Evolutionary conservation across 495 filamentous ascomycete species (phyloP), one percentile per base, ranked within the genome.

Genomic region (Penicillium macrosclerotiorum): DNA sequence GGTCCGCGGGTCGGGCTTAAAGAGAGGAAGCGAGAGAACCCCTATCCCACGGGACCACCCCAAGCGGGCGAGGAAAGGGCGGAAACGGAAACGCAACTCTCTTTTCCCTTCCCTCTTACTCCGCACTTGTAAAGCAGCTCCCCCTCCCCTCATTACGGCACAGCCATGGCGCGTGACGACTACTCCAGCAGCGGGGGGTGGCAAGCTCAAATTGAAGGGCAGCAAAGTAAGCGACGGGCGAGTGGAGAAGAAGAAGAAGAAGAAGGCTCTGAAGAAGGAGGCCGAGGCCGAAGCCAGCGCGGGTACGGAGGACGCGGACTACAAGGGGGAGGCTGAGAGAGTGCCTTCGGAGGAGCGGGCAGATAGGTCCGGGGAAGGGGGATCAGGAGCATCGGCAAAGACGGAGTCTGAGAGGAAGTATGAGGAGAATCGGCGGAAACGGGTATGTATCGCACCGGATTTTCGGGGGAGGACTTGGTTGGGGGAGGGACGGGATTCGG

Each of bases 331-430:
- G 34, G 32, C 35, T 8, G 33, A 51, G 16, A 24, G 38, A 26
- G 23, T 14, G 12, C n/a, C 11, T 0, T 45, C 26, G 8, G 25
- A 32, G n/a, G 26, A 51, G 16, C 40, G 36, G 11, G 32, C 37
- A 8, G 47, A 42, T 16, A 20, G 31, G 5, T 16, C n/a, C 29
- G 58, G 52, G 11, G 32, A 41, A 8, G 47, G 40, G 13, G 24
- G 31, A 4, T 16, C n/a, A 29, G 58, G 52, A 27, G 34, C 37
- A 17, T 49, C 55, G 25, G 63, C 55, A 39, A 98, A 96, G 75
- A 97, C 93, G 0, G 91, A 95, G 56, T 81, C 90, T 19, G 91
- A 98, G 71, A 71, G 75, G 54, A 76, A 82, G 27, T 78, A 92
- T 60, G 85, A 92, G 51, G 91, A 97, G 71, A 69, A 78, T 53